Conservation (phyloP, 371 early-diverging fungal species). For the Actinomortierella ambigua region DNA sequence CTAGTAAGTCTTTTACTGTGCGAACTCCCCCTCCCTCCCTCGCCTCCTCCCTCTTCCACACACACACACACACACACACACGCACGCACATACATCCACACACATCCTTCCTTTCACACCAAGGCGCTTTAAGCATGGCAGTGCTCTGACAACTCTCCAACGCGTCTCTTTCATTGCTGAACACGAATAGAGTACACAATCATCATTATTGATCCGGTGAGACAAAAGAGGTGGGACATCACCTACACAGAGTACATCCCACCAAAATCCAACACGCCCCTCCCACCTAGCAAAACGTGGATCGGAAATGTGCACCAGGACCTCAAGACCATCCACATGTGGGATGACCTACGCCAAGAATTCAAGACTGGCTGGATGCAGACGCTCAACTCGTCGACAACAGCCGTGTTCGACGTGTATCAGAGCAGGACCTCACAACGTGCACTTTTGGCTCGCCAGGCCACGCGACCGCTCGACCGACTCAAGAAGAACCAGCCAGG, state of each 20-base stretch:
- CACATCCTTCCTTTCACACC: neutral
- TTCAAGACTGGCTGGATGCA: conserved; percentile 10
- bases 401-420: conserved; percentile 27
- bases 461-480: neutral
- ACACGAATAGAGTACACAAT: conserved; percentile 34
- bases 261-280: conserved; percentile 6
- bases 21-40: no score
- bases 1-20: conserved; percentile 12
- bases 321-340: conserved; percentile 4
- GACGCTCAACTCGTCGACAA: conserved; percentile 21
- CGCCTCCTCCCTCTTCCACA: neutral
- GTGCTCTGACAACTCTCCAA: neutral
- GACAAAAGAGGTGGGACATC: conserved; percentile 29
- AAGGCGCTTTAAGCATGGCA: neutral
- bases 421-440: neutral
- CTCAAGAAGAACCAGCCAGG: neutral
- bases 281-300: conserved; percentile 2
- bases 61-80: no score
- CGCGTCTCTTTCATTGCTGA: neutral
- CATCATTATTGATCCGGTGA: conserved; percentile 18
- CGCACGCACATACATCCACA: neutral
- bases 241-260: conserved; percentile 42
- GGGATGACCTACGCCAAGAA: neutral
- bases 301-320: conserved; percentile 25
- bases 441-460: conserved; percentile 12